Base-by-base conservation (phyloP, 2,329 filamentous ascomycete species). In the Xylaria sp. region DNA sequence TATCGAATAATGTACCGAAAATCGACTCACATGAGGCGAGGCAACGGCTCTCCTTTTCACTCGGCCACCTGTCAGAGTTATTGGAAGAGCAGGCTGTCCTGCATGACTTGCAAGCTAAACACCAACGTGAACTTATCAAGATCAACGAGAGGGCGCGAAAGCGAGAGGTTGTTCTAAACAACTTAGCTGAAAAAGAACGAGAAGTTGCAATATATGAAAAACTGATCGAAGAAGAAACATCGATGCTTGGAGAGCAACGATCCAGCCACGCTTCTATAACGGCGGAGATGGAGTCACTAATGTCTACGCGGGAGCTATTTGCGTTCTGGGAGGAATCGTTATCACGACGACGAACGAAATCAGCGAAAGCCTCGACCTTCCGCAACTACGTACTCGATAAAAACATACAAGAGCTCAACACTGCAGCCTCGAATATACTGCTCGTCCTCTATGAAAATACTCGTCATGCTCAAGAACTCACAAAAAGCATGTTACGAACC, bases 381-480 rank as follows among this genome's bases (percentile, higher is more conserved):
- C 74, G 76, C 3, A 63, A 67, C 10, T 72, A 73, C 57, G 67
- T 78, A 7, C 67, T 76, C 29, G 66, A 73, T 45, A 70, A 72
- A 20, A 71, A 70, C n/a, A 67, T 77, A 2, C 68, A 69, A 10
- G 73, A 77, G 61, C 70, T 79, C 2, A 79, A 79, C 63, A 56
- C 49, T 7, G 64, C 76, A 1, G 68, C 75, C 7, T 65, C 66
- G 5, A 67, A 74, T 56, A 73, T 77, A 58, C 63, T 79, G n/a
- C 65, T 73, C 20, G 65, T 72, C 42, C 66, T 79, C 33, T 78
- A 75, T 68, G 69, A 74, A 15, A 73, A 77, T 33, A 73, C 73
- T 15, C 72, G 70, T 17, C 72, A 76, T 54, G 71, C 71, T 27
- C 69, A 51, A 5, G 70, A 65, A 39, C 64, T 74, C 66, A 73